Base-by-base conservation (phyloP, 257 asterid genomes). In the Gentiana straminea region DNA sequence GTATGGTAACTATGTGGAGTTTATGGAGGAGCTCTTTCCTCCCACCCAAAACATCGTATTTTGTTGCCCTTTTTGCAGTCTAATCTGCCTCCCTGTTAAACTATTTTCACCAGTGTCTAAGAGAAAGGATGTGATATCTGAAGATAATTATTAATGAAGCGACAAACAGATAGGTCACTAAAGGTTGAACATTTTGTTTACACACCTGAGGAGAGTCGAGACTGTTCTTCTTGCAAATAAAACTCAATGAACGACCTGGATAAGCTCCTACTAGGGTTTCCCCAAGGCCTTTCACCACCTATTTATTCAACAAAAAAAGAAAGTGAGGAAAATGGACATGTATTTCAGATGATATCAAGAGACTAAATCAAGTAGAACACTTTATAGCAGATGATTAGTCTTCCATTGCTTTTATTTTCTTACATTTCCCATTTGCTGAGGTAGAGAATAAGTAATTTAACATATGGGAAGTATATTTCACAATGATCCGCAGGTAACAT, bases 231-330 rank as follows among this genome's bases (percentile, higher is more conserved):
- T 85, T 88, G 95, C 91, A 85, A 73, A 77, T 60, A 70, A 85
- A 92, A 81, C 99, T 92, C 80, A 88, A 77, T 53, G 98, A 95
- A 69, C 99, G 99, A 33, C 99, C 99, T 33, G 99, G 99, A 70
- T 92, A 92, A 62, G 97, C 99, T 73, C 99, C 99, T 56, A 92
- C 99, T 60, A 92, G 83, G 12, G 99, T 88, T 79, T 92, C 99
- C 55, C 99, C 99, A 49, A 92, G 94, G 69, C 99, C 99, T 79
- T 84, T 92, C 59, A 92, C 99, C 68, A 88, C 94, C 99, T 92
- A 64, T 60, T 58, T 13, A 41, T 33, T 53, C 41, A 35, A 41
- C 49, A 53, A 13, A 12, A 7, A n/a, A 7, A n/a, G 52, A 7
- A 56, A 61, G 34, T 51, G 35, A 35, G 12, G 2, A 11, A n/a